Base-by-base conservation (phyloP, 805 yeast genomes). In the Myxozyma neglecta region DNA sequence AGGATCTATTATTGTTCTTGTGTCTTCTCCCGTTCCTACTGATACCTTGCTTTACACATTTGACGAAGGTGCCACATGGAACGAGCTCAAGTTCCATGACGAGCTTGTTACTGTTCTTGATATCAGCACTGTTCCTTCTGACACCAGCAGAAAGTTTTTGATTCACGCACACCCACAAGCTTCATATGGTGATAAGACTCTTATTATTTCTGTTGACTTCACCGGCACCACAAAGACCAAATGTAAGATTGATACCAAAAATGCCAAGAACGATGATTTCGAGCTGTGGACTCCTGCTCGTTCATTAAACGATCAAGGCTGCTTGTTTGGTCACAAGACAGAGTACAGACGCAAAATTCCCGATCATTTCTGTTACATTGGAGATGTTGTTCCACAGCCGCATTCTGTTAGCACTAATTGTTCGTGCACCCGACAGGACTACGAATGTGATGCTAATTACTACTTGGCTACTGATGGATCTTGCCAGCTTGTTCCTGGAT, bases 371-470 rank as follows among this genome's bases (percentile, higher is more conserved):
- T 93, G 96, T 75, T 88, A 85, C 70, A 70, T 77, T 44, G 83
- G 79, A 58, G 83, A 83, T 57, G 84, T 85, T 2, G 84, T 87
- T 50, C 77, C 89, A 46, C 72, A 76, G 34, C 91, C 89, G 1
- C 82, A 79, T 70, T 14, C 56, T 7, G 77, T 81, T 11, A 72
- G 81, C 10, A 78, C 84, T 62, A 86, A 89, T 72, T 94, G 99
- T 76, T 72, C 87, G 1, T 94, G 99, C 77, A 81, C 94, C 0
- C 82, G 97, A 74, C 81, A 82, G 56, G 99, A 93, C 71, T 94
- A 78, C 71, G 99, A 94, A 74, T 94, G 99, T 81, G 99, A 94
- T 73, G 90, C 85, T 77, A 92, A 92, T 75, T 92, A 80, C 73
- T 82, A 75, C 60, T 80, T 87, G 61, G 85, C 85, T 54, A 63